A percentile compares a stretch with the other conserved stretches of the same genome.
These are phyloP conservation scores for Colletotrichum sp. DNA, from an alignment of 2,329 filamentous ascomycete species.

Conservation along the genomic window DNA sequence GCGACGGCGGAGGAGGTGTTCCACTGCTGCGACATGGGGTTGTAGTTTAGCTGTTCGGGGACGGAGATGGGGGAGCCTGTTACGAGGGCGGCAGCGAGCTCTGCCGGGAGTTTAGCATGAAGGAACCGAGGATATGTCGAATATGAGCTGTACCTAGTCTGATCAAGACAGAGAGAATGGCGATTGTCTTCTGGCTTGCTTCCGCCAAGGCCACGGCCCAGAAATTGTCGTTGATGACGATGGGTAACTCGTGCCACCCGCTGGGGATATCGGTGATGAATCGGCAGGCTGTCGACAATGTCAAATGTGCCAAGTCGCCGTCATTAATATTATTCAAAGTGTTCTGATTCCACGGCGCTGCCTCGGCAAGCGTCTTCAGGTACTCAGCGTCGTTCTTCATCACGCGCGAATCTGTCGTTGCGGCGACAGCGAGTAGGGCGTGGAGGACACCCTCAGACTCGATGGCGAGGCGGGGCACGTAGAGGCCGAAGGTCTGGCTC, in stretches of 20 bases:
- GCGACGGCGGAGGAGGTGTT: conserved; percentile 14
- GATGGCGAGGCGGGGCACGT: conserved; percentile 34
- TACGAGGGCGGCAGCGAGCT: conserved; percentile 32
- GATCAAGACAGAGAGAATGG: conserved; percentile 24
- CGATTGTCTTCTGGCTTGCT: conserved; percentile 8
- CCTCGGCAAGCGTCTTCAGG: background rate
- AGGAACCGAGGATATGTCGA: background rate
- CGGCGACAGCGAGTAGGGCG: conserved; percentile 27
- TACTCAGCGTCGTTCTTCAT: background rate
- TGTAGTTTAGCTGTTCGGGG: conserved; percentile 24
- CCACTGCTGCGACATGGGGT: background rate
- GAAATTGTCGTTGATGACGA: background rate
- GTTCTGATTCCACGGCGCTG: background rate
- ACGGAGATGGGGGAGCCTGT: conserved; percentile 28
- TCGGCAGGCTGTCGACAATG: background rate
- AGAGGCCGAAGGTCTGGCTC: conserved; percentile 43
- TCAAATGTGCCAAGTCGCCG: background rate
- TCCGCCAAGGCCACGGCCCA: background rate
- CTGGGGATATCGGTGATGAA: conserved; percentile 3
- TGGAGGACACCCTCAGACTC: conserved; percentile 28
- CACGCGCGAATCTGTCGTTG: background rate
- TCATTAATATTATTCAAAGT: background rate
- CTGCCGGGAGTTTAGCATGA: conserved; percentile 14
- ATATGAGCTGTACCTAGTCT: conserved; percentile 25
- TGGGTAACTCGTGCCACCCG: background rate